Base-by-base conservation (phyloP, 2,329 filamentous ascomycete genomes). In the Fusarium palustre region DNA sequence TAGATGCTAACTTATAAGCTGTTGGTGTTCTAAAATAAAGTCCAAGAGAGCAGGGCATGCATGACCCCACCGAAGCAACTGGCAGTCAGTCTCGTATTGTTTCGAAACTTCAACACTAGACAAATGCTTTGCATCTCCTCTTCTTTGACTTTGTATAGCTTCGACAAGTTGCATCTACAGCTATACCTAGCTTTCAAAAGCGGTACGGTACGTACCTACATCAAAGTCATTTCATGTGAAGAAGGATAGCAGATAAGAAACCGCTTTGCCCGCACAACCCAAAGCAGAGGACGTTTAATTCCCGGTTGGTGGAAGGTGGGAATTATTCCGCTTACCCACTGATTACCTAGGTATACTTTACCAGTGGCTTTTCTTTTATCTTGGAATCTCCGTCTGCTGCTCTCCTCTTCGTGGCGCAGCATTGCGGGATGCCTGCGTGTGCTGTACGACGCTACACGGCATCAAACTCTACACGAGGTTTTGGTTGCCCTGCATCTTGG, bases 401-500 rank as follows among this genome's bases (percentile, higher is more conserved):
- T 38, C 24, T 39, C 33, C 30, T n/a, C 47, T 54, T 39, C 15
- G 67, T 56, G 67, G 58, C 67, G 68, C 54, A 59, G 58, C 52
- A 45, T 52, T 56, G 49, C 48, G 57, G 54, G 62, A 64, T 45
- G 46, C 10, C 46, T 65, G 66, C 55, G 41, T 62, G 66, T 63
- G 67, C 45, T 66, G 68, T 71, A 41, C 57, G 24, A 71, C 66
- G 68, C 68, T 71, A 59, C 62, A 67, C 61, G 60, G 25, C 43
- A 55, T 55, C 54, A 31, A 59, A 69, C 60, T 61, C 65, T 63
- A 74, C 65, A 71, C 59, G 68, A 72, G 70, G 64, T 66, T 59
- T 60, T 62, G 62, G 59, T 41, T 49, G 39, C 63, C 46, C 24
- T 59, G 55, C 48, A 58, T 53, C 42, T 60, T 59, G 53, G 65